Evolutionary conservation across 441 rosid genomes (phyloP), one percentile per base, ranked within the genome.

Genomic region (Euphorbia corollata): DNA sequence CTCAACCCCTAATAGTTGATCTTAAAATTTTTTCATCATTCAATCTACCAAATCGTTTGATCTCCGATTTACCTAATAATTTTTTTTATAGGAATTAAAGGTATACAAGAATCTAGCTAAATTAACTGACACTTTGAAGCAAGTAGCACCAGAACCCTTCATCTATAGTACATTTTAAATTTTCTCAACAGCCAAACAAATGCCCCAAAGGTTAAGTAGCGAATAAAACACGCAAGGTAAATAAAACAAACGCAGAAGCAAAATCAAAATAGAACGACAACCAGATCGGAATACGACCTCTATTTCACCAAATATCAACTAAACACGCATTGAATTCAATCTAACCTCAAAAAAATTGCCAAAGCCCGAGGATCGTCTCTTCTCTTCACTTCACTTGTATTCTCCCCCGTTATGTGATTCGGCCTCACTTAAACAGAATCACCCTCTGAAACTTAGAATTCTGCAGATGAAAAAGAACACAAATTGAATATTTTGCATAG

Each of bases 331-430:
- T 47, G 27, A 60, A 20, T 55, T 62, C 62, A 56, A 67, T 13
- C 55, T 59, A 45, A 59, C 64, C 32, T 43, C 60, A 72, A 38
- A 53, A 62, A 32, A 27, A 27, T 47, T 63, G 64, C 39, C 2
- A 48, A 61, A 30, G 27, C 66, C 61, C 11, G 13, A 15, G 56
- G 61, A 62, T 61, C 68, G 51, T 50, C 71, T 19, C 18, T 65
- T 45, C 60, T 69, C 61, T 56, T 39, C 53, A 19, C 12, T 19
- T 32, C 1, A 27, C 32, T 27, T 27, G 4, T 15, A 1, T 45
- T 30, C 24, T 6, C 27, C 2, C 55, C 13, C 43, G 50, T 45
- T 45, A 12, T 39, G 45, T 11, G 45, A 39, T 11, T 19, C 48
- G 36, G 6, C 32, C 23, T 67, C 50, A 38, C 8, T 12, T 45